Percentiles rank a stretch among this genome's conserved stretches.
phyloP scores from a whole-genome alignment of 2,329 filamentous ascomycete species.

The Mollisiaceae sp. region DNA sequence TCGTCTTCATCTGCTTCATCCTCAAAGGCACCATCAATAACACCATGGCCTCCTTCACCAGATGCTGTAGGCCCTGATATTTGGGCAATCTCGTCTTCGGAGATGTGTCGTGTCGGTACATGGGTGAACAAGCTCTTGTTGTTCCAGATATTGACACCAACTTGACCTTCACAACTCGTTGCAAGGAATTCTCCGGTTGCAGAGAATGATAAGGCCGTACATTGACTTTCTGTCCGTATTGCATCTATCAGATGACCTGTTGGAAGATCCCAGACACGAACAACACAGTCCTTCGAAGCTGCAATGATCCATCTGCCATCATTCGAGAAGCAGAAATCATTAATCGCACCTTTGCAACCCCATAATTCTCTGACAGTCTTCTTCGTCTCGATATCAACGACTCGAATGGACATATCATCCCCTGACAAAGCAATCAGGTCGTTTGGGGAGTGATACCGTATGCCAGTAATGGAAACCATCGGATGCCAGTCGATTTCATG shows the following conservation, averaged over 20 bases:
- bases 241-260: constrained; percentile 95
- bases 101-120: constrained; percentile 83
- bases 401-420: constrained; percentile 83
- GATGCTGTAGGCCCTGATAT: constrained; percentile 76
- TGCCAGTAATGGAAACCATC: constrained; percentile 75
- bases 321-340: constrained; percentile 86
- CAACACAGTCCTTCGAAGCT: constrained; percentile 77
- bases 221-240: constrained; percentile 78
- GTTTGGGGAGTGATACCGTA: constrained; percentile 81
- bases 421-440: constrained; percentile 89
- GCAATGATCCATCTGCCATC: constrained; percentile 95
- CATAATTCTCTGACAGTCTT: constrained; percentile 92
- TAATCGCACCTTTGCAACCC: constrained; percentile 75
- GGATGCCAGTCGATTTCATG: constrained; percentile 85
- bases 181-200: constrained; percentile 92
- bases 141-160: constrained; percentile 95
- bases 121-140: constrained; percentile 92
- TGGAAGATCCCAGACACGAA: constrained; percentile 93
- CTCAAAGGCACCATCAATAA: constrained; percentile 78
- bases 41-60: constrained; percentile 77
- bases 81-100: constrained; percentile 72
- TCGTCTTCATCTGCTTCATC: constrained; percentile 57
- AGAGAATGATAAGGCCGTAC: constrained; percentile 87
- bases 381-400: constrained; percentile 89
- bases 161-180: constrained; percentile 78